Conservation (phyloP, 2,329 filamentous ascomycete genomes). For the Cladophialophora psammophila region DNA sequence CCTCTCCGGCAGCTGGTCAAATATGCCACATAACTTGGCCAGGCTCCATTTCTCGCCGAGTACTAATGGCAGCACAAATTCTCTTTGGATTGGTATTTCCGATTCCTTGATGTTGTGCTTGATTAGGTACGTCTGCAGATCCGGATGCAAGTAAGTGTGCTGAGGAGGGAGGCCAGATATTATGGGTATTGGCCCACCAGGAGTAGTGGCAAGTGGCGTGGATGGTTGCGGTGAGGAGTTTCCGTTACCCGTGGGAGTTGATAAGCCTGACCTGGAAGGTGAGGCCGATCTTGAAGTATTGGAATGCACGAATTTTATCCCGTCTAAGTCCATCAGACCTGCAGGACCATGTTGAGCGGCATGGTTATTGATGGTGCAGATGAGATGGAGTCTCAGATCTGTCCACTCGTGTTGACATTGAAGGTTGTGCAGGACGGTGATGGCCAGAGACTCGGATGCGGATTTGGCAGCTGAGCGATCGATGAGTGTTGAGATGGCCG, state of each 20-base stretch:
- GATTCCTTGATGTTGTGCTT: conserved; percentile 57
- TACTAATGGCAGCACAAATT: conserved; percentile 67
- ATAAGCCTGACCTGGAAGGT: conserved; percentile 20
- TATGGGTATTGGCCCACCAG: conserved; percentile 55
- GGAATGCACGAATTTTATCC: conserved; percentile 10
- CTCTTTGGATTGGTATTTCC: conserved; percentile 58
- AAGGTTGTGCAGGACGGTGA: conserved; percentile 69
- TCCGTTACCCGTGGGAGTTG: background rate
- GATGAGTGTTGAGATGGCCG: conserved; percentile 53
- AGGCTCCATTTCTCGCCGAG: conserved; percentile 68
- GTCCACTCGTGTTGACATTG: conserved; percentile 69
- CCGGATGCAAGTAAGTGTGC: conserved; percentile 68
- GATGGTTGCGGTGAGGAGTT: background rate
- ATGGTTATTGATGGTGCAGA: conserved; percentile 43
- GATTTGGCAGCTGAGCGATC: conserved; percentile 41
- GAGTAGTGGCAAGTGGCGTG: conserved; percentile 43
- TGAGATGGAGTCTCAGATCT: conserved; percentile 53
- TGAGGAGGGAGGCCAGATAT: conserved; percentile 68
- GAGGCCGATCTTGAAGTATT: conserved; percentile 27
- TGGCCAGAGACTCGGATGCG: conserved; percentile 56
- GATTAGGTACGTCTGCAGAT: conserved; percentile 68
- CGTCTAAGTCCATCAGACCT: conserved; percentile 15
- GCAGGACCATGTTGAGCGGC: conserved; percentile 37
- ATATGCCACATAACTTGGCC: conserved; percentile 62
- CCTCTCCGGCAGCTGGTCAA: conserved; percentile 58